These are phyloP conservation scores for Hysterangium stoloniferum DNA, from an alignment of 768 basidiomycete genomes.

Conservation along the genomic window DNA sequence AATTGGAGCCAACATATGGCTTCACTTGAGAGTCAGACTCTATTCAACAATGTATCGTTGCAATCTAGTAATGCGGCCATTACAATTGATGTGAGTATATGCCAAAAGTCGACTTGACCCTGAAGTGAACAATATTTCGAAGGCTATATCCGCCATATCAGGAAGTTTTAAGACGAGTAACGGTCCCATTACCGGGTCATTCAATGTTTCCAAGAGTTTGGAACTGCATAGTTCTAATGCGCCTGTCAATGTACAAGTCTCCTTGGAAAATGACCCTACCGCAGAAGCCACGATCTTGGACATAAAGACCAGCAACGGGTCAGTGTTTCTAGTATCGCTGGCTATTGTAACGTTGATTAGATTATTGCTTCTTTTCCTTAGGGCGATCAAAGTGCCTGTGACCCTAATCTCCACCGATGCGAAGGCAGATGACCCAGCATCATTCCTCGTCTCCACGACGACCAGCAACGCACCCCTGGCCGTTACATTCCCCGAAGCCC, in stretches of 20 bases:
- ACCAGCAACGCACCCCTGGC: conserved; percentile 25
- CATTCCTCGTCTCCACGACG: conserved; percentile 25
- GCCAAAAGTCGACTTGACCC: not conserved
- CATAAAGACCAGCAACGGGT: conserved; percentile 8
- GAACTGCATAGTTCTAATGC: conserved; percentile 32
- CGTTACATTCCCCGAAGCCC: conserved; percentile 24
- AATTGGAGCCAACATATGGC: conserved; percentile 32
- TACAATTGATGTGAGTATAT: conserved; percentile 24
- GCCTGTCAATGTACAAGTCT: conserved; percentile 31
- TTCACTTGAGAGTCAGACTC: conserved; percentile 26
- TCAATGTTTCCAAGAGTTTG: conserved; percentile 30
- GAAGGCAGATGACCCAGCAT: not conserved
- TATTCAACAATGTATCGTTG: conserved; percentile 31
- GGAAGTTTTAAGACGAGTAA: conserved; percentile 33
- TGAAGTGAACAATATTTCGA: conserved; percentile 20
- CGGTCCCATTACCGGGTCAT: conserved; percentile 38
- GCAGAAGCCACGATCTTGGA: not conserved
- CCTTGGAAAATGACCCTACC: conserved; percentile 16
- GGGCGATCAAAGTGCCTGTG: not conserved
- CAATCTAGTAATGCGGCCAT: conserved; percentile 29
- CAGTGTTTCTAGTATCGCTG: not conserved
- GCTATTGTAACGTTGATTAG: not conserved
- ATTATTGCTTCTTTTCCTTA: not conserved
- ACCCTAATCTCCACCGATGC: conserved; percentile 1
- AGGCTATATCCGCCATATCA: conserved; percentile 28